Conservation (phyloP, 805 yeast species). For the Candida broadrunensis region DNA sequence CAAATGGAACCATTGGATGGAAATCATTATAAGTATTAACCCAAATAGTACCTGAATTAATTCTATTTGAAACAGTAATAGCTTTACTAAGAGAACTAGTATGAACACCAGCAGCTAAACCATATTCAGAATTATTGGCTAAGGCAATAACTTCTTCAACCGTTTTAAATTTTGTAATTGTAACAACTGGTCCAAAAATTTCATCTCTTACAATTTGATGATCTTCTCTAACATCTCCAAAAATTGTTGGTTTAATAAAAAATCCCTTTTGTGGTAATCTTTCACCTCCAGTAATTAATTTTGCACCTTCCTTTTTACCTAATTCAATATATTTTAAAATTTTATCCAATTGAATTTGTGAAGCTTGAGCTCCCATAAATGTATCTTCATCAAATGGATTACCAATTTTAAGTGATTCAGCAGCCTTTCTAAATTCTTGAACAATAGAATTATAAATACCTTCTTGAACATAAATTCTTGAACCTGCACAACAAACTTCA, state of each 20-base stretch:
- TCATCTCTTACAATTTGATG: slow-evolving; percentile 82
- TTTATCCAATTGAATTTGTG: slow-evolving; percentile 73
- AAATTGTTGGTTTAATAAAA: slow-evolving; percentile 78
- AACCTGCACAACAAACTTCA: slow-evolving; percentile 94
- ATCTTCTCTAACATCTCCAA: slow-evolving; percentile 73
- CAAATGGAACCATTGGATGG: slow-evolving; percentile 86
- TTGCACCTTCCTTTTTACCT: slow-evolving; percentile 85
- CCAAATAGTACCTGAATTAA: slow-evolving; percentile 90
- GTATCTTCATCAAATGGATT: slow-evolving; percentile 76
- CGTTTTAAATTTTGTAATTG: slow-evolving; percentile 75
- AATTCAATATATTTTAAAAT: slow-evolving; percentile 71
- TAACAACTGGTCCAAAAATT: slow-evolving; percentile 93
- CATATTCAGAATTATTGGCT: slow-evolving; percentile 83
- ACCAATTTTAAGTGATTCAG: slow-evolving; percentile 65
- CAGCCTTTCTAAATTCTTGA: slow-evolving; percentile 56
- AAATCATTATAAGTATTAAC: slow-evolving; percentile 87
- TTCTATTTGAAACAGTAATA: slow-evolving; percentile 65
- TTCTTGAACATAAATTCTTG: slow-evolving; percentile 87
- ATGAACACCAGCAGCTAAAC: slow-evolving; percentile 90
- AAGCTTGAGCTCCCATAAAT: slow-evolving; percentile 92
- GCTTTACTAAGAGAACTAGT: slow-evolving; percentile 74
- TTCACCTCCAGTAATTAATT: slow-evolving; percentile 78
- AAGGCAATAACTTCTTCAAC: slow-evolving; percentile 74
- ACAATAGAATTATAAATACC: slow-evolving; percentile 76
- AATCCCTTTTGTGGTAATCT: slow-evolving; percentile 68